Evolutionary conservation across 2,329 filamentous ascomycete species (phyloP).

Genomic region (Exophiala sideris): DNA sequence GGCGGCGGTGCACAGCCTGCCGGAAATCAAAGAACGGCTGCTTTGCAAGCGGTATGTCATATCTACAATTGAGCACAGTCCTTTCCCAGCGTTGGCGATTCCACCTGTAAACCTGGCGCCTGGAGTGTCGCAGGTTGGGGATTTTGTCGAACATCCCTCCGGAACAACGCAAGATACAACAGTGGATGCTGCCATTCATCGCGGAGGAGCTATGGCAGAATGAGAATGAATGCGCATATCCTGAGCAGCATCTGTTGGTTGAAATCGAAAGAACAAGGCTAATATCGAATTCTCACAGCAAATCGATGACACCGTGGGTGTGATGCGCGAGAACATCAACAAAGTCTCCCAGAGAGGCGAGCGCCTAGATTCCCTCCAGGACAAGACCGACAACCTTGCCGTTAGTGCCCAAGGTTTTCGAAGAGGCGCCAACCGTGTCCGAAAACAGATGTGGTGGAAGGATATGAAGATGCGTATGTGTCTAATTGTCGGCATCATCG

Average conservation of each 20-base stretch:
- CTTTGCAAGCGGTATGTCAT: slow-evolving; percentile 75
- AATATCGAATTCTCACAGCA: slow-evolving; percentile 57
- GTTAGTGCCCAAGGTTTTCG: slow-evolving; percentile 93
- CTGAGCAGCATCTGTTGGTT: not conserved
- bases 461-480: slow-evolving; percentile 99
- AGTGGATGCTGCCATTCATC: not conserved
- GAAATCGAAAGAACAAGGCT: not conserved
- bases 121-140: slow-evolving; percentile 10
- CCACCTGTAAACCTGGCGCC: slow-evolving; percentile 1
- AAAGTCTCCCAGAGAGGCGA: slow-evolving; percentile 93
- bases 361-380: slow-evolving; percentile 79
- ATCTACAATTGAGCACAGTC: not conserved
- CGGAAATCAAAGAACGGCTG: slow-evolving; percentile 65
- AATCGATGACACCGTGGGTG: slow-evolving; percentile 93
- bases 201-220: not conserved
- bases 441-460: slow-evolving; percentile 99
- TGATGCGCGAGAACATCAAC: slow-evolving; percentile 97
- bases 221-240: not conserved
- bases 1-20: slow-evolving; percentile 40
- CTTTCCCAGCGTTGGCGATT: not conserved
- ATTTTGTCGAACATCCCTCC: not conserved
- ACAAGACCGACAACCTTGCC: slow-evolving; percentile 90
- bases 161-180: not conserved
- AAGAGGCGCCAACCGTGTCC: slow-evolving; percentile 89
- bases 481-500: slow-evolving; percentile 83